Percentiles rank a stretch among this genome's conserved stretches.
Evolutionary conservation across 2,329 filamentous ascomycete species (phyloP).

Genomic region (Pseudogymnoascus sp.): DNA sequence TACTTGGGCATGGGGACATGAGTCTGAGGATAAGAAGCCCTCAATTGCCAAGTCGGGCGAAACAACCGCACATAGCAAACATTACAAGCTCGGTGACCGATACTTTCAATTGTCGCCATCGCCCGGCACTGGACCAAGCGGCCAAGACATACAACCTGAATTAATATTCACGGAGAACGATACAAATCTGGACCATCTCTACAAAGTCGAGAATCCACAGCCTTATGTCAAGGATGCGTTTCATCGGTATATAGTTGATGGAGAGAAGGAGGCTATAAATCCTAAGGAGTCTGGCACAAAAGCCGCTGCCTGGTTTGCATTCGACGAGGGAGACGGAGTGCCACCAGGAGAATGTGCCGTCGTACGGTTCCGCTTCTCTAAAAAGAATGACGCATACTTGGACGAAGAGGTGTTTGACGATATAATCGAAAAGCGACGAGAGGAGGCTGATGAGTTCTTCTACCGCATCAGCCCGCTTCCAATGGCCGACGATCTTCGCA

Average conservation of each 20-base stretch:
- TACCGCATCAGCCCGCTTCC: constrained; percentile 85
- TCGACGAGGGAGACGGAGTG: constrained; percentile 83
- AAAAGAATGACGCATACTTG: constrained; percentile 65
- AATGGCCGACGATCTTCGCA: constrained; percentile 87
- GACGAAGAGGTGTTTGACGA: constrained; percentile 92
- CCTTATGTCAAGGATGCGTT: constrained; percentile 94
- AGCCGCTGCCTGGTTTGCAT: constrained; percentile 82
- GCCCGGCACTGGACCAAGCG: constrained; percentile 68
- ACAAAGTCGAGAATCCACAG: constrained; percentile 67
- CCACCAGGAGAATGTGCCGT: constrained; percentile 88
- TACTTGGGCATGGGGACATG: constrained; percentile 90
- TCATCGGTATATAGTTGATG: constrained; percentile 76
- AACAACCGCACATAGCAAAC: constrained; percentile 65
- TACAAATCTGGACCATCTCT: constrained; percentile 73
- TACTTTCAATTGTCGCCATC: constrained; percentile 84
- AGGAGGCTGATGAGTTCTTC: constrained; percentile 96
- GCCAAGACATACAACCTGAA: constrained; percentile 75
- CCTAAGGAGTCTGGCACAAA: constrained; percentile 77
- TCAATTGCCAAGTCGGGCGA: constrained; percentile 59
- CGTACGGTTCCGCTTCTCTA: constrained; percentile 82
- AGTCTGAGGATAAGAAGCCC: constrained; percentile 68
- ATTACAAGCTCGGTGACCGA: constrained; percentile 71
- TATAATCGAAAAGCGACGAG: constrained; percentile 72
- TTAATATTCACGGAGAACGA: constrained; percentile 94
- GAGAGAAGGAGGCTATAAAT: constrained; percentile 73